Base-by-base conservation (phyloP, 116 monocot genomes). In the Phalaenopsis hybrid region DNA sequence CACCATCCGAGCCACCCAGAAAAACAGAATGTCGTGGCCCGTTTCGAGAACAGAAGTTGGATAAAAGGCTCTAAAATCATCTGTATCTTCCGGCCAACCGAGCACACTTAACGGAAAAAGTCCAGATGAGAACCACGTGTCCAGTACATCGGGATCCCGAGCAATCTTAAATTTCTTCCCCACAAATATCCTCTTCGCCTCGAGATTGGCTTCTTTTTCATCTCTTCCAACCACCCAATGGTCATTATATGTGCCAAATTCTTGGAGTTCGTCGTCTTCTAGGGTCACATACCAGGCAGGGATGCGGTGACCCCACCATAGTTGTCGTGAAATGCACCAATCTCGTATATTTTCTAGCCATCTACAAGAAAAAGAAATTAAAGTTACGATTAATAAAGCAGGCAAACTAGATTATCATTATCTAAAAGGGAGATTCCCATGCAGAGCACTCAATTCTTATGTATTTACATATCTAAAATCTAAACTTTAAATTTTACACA, bases 1-100 rank as follows among this genome's bases (percentile, higher is more conserved):
- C 80, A 99, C 99, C 99, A 99, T 99, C n/a, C 95, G 90, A 77
- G 99, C 99, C 72, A 99, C 99, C 99, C 99, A 99, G 68, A 99
- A 99, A 81, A 99, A 99, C 23, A 99, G 88, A 59, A 99, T 99
- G 69, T 95, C 99, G 84, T 92, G 93, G n/a, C 99, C 99, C 65
- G 99, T 99, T 85, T 99, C 99, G 75, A 99, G 91, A 81, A 99
- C 89, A 49, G 99, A 95, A 49, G 95, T 95, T 45, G 99, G 99
- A 63, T 99, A 99, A 83, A 99, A 99, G 9, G 85, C 82, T 34
- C 85, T 86, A 34, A 99, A 81, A 86, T 99, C 99, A 83, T 80
- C 79, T 7, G 95, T 90, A 50, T 86, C 74, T 73, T 99, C 94
- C 75, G 99, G 99, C 99, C 99, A 99, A 59, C 99, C 99, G 79